phyloP scores from a whole-genome alignment of 2,329 filamentous ascomycete species.

The Aspergillus glaucus region DNA sequence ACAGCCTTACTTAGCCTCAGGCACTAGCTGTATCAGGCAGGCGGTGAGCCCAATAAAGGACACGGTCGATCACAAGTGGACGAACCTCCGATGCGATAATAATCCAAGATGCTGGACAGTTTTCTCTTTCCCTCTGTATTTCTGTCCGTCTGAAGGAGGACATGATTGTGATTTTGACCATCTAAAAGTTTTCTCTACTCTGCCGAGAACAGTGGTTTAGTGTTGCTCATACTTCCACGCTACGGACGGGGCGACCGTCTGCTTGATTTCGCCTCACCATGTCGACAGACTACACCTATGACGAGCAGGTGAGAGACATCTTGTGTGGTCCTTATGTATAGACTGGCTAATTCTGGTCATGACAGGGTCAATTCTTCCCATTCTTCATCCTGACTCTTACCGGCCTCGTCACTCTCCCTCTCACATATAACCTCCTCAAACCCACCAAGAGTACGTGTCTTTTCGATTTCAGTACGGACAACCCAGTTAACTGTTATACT shows the following conservation, averaged over 20 bases:
- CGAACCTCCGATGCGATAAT: slow-evolving; percentile 15
- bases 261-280: slow-evolving; percentile 35
- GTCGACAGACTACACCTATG: slow-evolving; percentile 97
- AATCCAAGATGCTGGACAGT: slow-evolving; percentile 12
- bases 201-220: background rate
- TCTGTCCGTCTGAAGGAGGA: slow-evolving; percentile 2
- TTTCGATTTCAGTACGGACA: no score
- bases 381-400: slow-evolving; percentile 94
- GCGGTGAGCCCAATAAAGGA: slow-evolving; percentile 31
- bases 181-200: slow-evolving; percentile 1
- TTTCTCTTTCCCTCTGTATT: slow-evolving; percentile 4
- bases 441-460: slow-evolving; percentile 57
- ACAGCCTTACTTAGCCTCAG: slow-evolving; percentile 1
- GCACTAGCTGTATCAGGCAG: slow-evolving; percentile 10
- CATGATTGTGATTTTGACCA: slow-evolving; percentile 6
- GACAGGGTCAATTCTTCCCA: slow-evolving; percentile 90
- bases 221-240: slow-evolving; percentile 14
- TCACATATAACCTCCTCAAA: slow-evolving; percentile 82
- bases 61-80: slow-evolving; percentile 32
- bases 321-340: background rate
- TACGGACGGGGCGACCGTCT: slow-evolving; percentile 27
- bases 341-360: background rate
- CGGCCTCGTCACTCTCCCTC: slow-evolving; percentile 77
- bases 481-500: slow-evolving; percentile 7
- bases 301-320: slow-evolving; percentile 64